phyloP scores from a whole-genome alignment of 805 yeast genomes.

The Yarrowia keelungensis region DNA sequence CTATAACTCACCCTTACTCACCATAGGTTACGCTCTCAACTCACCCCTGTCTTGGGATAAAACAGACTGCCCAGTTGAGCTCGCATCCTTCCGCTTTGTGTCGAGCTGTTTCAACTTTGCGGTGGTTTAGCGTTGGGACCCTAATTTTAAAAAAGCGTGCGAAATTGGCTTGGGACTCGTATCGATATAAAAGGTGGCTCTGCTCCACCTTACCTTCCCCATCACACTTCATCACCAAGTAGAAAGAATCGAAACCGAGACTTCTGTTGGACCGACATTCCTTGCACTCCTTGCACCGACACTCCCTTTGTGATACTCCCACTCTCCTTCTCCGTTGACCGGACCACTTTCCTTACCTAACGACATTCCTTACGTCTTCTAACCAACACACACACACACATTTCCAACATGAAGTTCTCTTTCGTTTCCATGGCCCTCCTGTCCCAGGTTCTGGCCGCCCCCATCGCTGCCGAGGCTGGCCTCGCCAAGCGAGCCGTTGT shows the following conservation, averaged over 20 bases:
- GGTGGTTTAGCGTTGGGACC: not conserved
- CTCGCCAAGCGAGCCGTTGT: conserved; percentile 40
- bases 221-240: conserved; percentile 23
- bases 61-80: conserved; percentile 10
- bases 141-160: conserved; percentile 3
- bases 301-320: conserved; percentile 17
- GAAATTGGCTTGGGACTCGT: conserved; percentile 1
- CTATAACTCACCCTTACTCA: too few relatives aligned
- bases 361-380: conserved; percentile 18
- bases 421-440: conserved; percentile 33
- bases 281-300: conserved; percentile 32
- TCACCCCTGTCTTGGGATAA: conserved; percentile 24
- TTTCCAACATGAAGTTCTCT: conserved; percentile 35
- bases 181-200: not conserved
- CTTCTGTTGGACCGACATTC: conserved; percentile 35
- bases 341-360: conserved; percentile 34
- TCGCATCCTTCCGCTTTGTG: conserved; percentile 22
- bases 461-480: conserved; percentile 38
- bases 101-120: conserved; percentile 12
- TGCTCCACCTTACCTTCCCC: conserved; percentile 2
- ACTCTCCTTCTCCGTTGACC: conserved; percentile 27
- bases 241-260: conserved; percentile 8
- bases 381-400: not conserved
- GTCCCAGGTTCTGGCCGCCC: conserved; percentile 36
- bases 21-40: not conserved